These are phyloP conservation scores for Hippophae gyantsensis DNA, from an alignment of 306 rosid species.

Conservation along the genomic window DNA sequence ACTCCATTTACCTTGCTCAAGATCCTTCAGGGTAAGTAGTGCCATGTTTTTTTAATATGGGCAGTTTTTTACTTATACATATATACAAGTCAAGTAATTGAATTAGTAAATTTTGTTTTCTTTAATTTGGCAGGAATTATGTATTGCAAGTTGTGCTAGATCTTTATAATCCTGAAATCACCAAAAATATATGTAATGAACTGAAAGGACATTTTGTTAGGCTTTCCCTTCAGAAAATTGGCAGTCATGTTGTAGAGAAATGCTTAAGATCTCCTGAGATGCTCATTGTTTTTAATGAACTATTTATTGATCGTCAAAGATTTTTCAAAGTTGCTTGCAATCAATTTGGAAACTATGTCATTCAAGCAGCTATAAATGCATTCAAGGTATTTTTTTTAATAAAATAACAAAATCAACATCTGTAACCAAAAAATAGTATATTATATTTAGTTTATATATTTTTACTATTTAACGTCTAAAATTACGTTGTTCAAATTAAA, in stretches of 20 bases:
- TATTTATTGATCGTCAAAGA: not conserved
- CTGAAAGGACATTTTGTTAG: not conserved
- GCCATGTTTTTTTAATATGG: too few relatives aligned
- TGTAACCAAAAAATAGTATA: too few relatives aligned
- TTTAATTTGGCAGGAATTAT: slow-evolving; percentile 3
- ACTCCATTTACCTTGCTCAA: slow-evolving; percentile 17
- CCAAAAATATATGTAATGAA: not conserved
- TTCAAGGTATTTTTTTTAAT: not conserved
- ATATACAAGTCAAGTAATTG: not conserved
- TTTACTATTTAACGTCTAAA: too few relatives aligned
- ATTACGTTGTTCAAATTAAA: too few relatives aligned
- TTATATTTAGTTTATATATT: too few relatives aligned
- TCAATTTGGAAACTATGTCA: slow-evolving; percentile 9
- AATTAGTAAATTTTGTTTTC: too few relatives aligned
- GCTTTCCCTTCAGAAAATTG: slow-evolving; percentile 2
- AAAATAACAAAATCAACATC: too few relatives aligned
- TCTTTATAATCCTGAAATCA: not conserved
- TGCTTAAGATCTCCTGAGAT: slow-evolving; percentile 1
- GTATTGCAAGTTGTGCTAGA: slow-evolving; percentile 6
- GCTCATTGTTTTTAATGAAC: not conserved
- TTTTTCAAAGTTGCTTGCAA: not conserved
- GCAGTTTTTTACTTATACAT: not conserved
- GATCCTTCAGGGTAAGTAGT: slow-evolving; percentile 20
- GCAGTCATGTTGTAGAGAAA: slow-evolving; percentile 10
- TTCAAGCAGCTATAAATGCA: not conserved